phyloP scores from a whole-genome alignment of 176 grass and related monocot species.

The Bromus sterilis region DNA sequence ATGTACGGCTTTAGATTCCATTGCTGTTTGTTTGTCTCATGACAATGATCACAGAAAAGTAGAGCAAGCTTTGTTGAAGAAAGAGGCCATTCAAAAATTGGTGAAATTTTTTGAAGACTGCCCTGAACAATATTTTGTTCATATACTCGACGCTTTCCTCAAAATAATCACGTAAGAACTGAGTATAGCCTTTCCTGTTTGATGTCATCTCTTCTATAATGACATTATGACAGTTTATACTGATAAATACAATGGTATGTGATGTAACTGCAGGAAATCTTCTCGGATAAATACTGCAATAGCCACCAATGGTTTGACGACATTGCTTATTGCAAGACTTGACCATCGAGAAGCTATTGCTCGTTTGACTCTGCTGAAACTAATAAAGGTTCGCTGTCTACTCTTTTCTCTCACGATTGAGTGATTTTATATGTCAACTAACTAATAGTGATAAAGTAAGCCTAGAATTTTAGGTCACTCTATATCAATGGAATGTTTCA shows the following conservation, averaged over 20 bases:
- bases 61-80: constrained; percentile 87
- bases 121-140: constrained; percentile 88
- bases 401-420: neutral
- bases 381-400: constrained; percentile 72
- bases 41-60: constrained; percentile 93
- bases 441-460: neutral
- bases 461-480: neutral
- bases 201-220: constrained; percentile 11
- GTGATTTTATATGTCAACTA: neutral
- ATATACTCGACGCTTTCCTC: constrained; percentile 92
- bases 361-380: constrained; percentile 89
- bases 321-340: constrained; percentile 84
- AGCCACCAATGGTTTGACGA: constrained; percentile 91
- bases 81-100: constrained; percentile 78
- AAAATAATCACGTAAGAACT: constrained; percentile 96
- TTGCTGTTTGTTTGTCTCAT: constrained; percentile 92
- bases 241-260: neutral
- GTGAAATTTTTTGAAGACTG: constrained; percentile 94
- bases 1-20: constrained; percentile 77
- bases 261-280: constrained; percentile 72
- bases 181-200: neutral
- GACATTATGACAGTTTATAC: neutral
- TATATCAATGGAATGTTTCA: constrained; percentile 1
- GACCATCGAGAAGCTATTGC: constrained; percentile 96
- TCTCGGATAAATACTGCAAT: constrained; percentile 88